Evolutionary conservation across 2,329 filamentous ascomycete species (phyloP).

Genomic region (Fusarium annulatum): DNA sequence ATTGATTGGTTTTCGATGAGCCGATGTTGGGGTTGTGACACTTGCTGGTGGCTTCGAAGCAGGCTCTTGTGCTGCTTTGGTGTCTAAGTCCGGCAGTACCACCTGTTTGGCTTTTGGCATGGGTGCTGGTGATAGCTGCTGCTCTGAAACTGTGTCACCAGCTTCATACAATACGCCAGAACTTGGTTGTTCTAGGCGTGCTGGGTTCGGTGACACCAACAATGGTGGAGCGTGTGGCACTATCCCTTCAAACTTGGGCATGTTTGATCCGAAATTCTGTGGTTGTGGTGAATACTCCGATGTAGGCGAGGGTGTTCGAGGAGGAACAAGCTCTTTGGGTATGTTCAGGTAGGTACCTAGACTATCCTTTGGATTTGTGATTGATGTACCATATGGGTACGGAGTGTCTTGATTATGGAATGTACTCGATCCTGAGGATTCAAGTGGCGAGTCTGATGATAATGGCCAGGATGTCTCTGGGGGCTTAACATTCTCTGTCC

Average conservation of each 20-base stretch:
- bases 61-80: background rate
- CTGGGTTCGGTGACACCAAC: slow-evolving; percentile 20
- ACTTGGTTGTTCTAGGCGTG: slow-evolving; percentile 15
- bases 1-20: slow-evolving; percentile 1
- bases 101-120: background rate
- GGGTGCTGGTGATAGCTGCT: background rate
- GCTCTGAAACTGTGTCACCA: background rate
- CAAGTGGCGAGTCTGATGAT: slow-evolving; percentile 19
- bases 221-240: slow-evolving; percentile 10
- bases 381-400: background rate
- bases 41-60: background rate
- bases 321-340: slow-evolving; percentile 9
- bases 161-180: slow-evolving; percentile 14
- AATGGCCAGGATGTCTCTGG: slow-evolving; percentile 22
- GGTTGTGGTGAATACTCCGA: slow-evolving; percentile 8
- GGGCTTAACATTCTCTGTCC: background rate
- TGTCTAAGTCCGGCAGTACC: background rate
- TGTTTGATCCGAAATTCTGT: background rate
- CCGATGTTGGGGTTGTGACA: slow-evolving; percentile 2
- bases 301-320: slow-evolving; percentile 24
- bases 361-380: background rate
- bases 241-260: slow-evolving; percentile 17
- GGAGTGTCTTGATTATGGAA: slow-evolving; percentile 17
- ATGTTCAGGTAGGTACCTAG: background rate
- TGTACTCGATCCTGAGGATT: slow-evolving; percentile 23